Conservation (phyloP, 2,329 filamentous ascomycete genomes). For the Aspergillus quadricinctus region DNA sequence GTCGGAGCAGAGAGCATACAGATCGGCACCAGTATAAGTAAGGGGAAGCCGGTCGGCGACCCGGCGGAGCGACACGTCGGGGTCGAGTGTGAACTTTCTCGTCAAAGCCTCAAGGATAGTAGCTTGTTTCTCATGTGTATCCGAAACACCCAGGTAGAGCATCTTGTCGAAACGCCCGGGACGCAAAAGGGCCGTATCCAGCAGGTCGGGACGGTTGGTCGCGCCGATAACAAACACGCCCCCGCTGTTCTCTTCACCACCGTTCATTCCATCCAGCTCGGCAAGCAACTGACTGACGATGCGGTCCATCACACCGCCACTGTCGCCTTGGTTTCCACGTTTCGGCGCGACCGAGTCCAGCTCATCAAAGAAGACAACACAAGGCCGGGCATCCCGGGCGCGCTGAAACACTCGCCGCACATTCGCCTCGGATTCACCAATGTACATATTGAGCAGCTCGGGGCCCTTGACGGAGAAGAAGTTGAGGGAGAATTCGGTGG, state of each 20-base stretch:
- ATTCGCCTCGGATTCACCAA: conserved; percentile 99
- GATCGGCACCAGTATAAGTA: conserved; percentile 94
- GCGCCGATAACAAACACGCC: conserved; percentile 96
- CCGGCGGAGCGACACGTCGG: conserved; percentile 67
- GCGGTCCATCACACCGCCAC: conserved; percentile 95
- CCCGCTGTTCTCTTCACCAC: conserved; percentile 71
- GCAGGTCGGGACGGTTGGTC: conserved; percentile 87
- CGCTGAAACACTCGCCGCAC: conserved; percentile 99
- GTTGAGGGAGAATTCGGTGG: conserved; percentile 98
- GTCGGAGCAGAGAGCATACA: conserved; percentile 95
- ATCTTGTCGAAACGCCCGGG: conserved; percentile 97
- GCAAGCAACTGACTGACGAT: conserved; percentile 94
- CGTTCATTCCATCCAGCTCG: conserved; percentile 96
- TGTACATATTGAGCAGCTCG: conserved; percentile 98
- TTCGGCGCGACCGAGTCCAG: conserved; percentile 96
- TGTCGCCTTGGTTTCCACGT: conserved; percentile 93
- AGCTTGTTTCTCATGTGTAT: conserved; percentile 93
- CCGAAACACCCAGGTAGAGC: conserved; percentile 92
- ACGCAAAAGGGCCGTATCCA: conserved; percentile 83
- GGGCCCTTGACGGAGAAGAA: conserved; percentile 99
- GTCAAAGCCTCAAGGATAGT: conserved; percentile 93
- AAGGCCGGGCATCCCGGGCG: conserved; percentile 92
- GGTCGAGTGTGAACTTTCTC: conserved; percentile 84
- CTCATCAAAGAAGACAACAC: conserved; percentile 97
- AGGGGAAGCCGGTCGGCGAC: conserved; percentile 79